phyloP scores from a whole-genome alignment of 352 stramenopile species.

The Blastocystis sp. region DNA sequence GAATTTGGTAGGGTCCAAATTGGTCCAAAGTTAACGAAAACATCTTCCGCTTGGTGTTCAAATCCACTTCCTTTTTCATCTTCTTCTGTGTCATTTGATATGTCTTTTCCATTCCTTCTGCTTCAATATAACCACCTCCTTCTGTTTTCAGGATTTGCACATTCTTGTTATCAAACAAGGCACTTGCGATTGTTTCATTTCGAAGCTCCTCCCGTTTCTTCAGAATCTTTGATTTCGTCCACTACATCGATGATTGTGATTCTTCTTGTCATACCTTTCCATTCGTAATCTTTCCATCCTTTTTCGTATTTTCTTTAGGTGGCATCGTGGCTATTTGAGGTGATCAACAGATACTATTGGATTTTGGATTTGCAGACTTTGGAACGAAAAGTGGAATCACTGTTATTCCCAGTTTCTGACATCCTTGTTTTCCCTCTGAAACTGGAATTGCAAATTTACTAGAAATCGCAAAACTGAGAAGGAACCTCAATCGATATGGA shows the following conservation, averaged over 20 bases:
- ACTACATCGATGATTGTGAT: conserved; percentile 2
- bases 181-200: conserved; percentile 20
- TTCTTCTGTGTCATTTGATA: conserved; percentile 86
- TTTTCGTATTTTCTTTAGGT: background rate
- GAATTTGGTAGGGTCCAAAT: conserved; percentile 83
- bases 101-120: conserved; percentile 91
- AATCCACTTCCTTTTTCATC: conserved; percentile 77
- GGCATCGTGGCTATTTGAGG: background rate
- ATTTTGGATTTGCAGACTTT: background rate
- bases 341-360: background rate
- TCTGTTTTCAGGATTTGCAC: conserved; percentile 80
- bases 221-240: conserved; percentile 60
- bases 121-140: conserved; percentile 78
- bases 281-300: background rate
- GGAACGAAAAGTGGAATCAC: background rate
- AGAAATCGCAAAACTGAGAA: background rate
- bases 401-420: too few species aligned
- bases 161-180: conserved; percentile 61
- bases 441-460: background rate
- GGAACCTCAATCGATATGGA: background rate
- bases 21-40: conserved; percentile 84
- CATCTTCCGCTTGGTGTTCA: conserved; percentile 86
- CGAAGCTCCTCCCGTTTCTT: conserved; percentile 32
- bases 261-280: background rate
- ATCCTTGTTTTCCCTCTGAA: too few species aligned